These are phyloP conservation scores for Didymella arachidicola DNA, from an alignment of 2,329 filamentous ascomycete genomes.

Conservation along the genomic window DNA sequence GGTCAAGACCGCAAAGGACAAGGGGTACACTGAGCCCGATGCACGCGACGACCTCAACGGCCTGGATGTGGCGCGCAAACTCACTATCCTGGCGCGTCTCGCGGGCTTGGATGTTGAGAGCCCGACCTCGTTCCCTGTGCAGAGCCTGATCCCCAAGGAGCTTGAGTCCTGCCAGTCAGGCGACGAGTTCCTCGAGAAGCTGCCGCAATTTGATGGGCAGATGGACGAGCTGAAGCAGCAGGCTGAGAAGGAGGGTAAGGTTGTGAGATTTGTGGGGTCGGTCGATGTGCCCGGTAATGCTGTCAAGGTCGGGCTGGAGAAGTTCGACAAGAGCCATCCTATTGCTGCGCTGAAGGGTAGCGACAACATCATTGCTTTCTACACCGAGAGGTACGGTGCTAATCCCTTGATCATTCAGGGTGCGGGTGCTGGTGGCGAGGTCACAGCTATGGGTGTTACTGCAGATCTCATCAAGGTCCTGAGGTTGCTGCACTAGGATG, in stretches of 20 bases:
- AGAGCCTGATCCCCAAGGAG: constrained; percentile 89
- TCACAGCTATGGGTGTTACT: constrained; percentile 98
- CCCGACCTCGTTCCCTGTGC: constrained; percentile 88
- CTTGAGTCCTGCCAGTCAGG: constrained; percentile 79
- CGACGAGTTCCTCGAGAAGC: constrained; percentile 82
- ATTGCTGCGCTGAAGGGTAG: constrained; percentile 96
- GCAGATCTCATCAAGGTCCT: constrained; percentile 90
- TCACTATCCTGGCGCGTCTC: constrained; percentile 91
- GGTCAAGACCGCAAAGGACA: constrained; percentile 88
- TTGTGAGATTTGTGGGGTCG: constrained; percentile 92
- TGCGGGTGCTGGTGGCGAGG: constrained; percentile 90
- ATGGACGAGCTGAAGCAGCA: constrained; percentile 89
- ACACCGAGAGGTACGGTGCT: constrained; percentile 90
- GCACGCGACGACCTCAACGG: constrained; percentile 87
- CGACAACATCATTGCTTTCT: constrained; percentile 99
- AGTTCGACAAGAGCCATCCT: constrained; percentile 80
- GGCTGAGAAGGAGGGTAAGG: constrained; percentile 88
- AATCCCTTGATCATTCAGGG: constrained; percentile 96
- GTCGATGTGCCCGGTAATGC: constrained; percentile 82
- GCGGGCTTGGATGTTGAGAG: constrained; percentile 82
- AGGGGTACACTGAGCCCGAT: constrained; percentile 92
- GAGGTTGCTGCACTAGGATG: constrained; percentile 66
- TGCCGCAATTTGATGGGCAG: constrained; percentile 83
- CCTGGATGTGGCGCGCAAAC: constrained; percentile 89
- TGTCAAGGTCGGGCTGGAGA: constrained; percentile 92